Percentiles rank a stretch among this genome's conserved stretches.
Conservation (phyloP, 2,329 filamentous ascomycete genomes). For the Epichloe uncinata region DNA sequence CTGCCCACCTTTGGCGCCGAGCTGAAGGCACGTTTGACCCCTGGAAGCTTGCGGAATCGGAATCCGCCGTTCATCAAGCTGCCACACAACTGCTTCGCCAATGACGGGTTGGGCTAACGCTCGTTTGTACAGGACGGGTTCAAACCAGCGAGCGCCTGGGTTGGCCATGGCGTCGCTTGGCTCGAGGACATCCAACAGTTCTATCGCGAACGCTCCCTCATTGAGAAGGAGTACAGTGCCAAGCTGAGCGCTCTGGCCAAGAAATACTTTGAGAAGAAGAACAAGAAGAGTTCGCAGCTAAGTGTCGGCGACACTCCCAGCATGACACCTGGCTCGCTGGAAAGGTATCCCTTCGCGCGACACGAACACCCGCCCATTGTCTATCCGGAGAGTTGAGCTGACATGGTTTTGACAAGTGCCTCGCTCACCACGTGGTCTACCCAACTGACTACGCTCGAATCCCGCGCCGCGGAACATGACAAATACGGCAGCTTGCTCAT, state of each 20-base stretch:
- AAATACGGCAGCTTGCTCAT: conserved; percentile 68
- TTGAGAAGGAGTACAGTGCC: conserved; percentile 92
- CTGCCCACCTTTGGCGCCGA: conserved; percentile 83
- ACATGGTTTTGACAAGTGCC: conserved; percentile 39
- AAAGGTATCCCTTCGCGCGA: conserved; percentile 45
- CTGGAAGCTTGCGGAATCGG: neutral
- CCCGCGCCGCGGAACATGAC: conserved; percentile 79
- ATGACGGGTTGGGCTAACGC: neutral
- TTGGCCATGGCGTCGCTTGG: conserved; percentile 79
- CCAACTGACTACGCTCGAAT: conserved; percentile 81
- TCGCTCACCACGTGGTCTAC: conserved; percentile 96
- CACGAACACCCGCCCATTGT: neutral
- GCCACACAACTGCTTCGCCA: neutral
- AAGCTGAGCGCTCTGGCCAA: conserved; percentile 81
- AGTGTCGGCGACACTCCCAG: conserved; percentile 89
- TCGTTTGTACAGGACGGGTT: conserved; percentile 63
- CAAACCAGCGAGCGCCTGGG: conserved; percentile 89
- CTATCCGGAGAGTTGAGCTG: neutral
- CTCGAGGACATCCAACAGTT: conserved; percentile 95
- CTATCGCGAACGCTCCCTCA: conserved; percentile 84
- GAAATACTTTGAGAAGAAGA: conserved; percentile 96
- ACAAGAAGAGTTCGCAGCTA: conserved; percentile 71
- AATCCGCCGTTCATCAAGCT: neutral
- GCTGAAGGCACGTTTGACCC: conserved; percentile 56
- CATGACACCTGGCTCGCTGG: conserved; percentile 88